These are phyloP conservation scores for Cicer pinnatifidum DNA, from an alignment of 306 rosid species.

Conservation along the genomic window DNA sequence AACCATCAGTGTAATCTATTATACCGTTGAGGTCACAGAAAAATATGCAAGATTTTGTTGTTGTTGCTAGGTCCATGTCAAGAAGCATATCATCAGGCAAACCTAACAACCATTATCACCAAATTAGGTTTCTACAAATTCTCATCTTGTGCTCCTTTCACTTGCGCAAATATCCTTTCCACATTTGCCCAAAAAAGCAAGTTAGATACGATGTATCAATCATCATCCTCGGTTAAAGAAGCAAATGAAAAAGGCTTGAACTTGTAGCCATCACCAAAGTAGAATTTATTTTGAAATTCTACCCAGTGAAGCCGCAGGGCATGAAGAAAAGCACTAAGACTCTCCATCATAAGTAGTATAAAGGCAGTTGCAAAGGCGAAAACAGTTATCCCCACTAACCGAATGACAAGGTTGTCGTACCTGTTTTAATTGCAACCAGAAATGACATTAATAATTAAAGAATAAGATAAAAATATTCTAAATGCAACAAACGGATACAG, in stretches of 20 bases:
- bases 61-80: slow-evolving; percentile 54
- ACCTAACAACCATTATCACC: slow-evolving; percentile 39
- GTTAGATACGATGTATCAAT: slow-evolving; percentile 49
- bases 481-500: slow-evolving; percentile 8
- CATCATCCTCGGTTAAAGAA: slow-evolving; percentile 77
- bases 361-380: slow-evolving; percentile 97
- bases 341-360: slow-evolving; percentile 98
- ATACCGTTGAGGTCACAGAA: slow-evolving; percentile 50
- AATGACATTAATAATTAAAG: slow-evolving; percentile 39
- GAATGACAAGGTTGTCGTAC: slow-evolving; percentile 79
- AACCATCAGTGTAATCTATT: slow-evolving; percentile 46
- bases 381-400: slow-evolving; percentile 84
- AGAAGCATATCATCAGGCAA: slow-evolving; percentile 46
- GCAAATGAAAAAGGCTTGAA: slow-evolving; percentile 93
- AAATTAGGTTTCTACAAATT: slow-evolving; percentile 45
- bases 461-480: neutral
- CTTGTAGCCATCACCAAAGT: slow-evolving; percentile 94
- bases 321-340: slow-evolving; percentile 97
- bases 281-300: slow-evolving; percentile 94
- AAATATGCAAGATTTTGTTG: slow-evolving; percentile 51
- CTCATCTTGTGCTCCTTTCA: slow-evolving; percentile 40
- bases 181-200: slow-evolving; percentile 37
- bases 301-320: slow-evolving; percentile 99
- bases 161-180: slow-evolving; percentile 39
- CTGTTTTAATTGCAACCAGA: slow-evolving; percentile 57